Conservation (phyloP, 2,329 filamentous ascomycete genomes). For the Fusarium gaditjirri region DNA sequence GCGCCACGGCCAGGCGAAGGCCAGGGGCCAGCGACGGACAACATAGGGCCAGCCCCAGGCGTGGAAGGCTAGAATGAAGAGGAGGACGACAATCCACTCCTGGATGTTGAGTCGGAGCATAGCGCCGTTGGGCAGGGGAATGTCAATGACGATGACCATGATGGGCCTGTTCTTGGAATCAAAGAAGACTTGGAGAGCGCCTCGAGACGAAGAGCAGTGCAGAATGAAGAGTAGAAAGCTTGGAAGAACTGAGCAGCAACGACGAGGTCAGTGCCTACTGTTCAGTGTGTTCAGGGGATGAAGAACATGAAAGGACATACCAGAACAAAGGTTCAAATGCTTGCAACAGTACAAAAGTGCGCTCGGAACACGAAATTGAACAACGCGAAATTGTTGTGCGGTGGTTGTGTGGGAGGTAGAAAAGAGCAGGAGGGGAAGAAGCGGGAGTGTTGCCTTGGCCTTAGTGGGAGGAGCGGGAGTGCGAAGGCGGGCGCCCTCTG, state of each 20-base stretch:
- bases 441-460: background rate
- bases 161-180: background rate
- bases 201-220: background rate
- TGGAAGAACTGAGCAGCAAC: background rate
- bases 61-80: background rate
- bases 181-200: background rate
- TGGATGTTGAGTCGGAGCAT: background rate
- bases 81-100: background rate
- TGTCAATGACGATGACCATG: background rate
- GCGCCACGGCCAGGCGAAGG: background rate
- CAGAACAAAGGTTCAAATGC: background rate
- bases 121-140: background rate
- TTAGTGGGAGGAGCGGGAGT: background rate
- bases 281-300: constrained; percentile 1
- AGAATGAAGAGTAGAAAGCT: background rate
- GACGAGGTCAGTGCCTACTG: background rate
- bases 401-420: background rate
- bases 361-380: background rate
- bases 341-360: background rate
- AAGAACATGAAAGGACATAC: constrained; percentile 7
- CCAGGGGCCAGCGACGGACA: background rate
- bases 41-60: background rate
- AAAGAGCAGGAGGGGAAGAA: background rate
- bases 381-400: background rate
- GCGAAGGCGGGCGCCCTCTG: background rate